Conservation (phyloP, 148 eudicot species). For the Silene latifolia region DNA sequence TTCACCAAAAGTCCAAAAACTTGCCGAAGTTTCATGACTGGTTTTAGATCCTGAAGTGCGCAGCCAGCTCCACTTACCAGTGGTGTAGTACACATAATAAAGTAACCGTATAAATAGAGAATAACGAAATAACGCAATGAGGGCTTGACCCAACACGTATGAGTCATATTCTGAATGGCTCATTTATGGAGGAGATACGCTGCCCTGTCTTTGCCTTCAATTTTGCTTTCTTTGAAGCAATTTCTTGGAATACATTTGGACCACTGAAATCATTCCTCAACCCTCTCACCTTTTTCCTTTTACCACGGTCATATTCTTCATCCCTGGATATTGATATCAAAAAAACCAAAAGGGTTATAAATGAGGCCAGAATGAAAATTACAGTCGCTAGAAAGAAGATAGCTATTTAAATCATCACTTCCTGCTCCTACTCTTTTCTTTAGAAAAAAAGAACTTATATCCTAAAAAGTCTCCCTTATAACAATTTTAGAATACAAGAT, state of each 20-base stretch:
- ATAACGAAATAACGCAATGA: not conserved
- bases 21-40: no score
- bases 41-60: not conserved
- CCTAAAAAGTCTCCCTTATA: no score
- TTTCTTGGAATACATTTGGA: constrained; percentile 76
- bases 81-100: not conserved
- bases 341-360: not conserved
- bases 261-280: constrained; percentile 42
- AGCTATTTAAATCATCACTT: no score
- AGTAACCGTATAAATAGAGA: not conserved
- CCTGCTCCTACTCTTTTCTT: no score
- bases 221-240: constrained; percentile 51
- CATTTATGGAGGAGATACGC: constrained; percentile 5
- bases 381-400: not conserved
- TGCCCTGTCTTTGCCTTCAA: constrained; percentile 22
- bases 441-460: no score
- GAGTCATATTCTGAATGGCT: constrained; percentile 22
- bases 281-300: constrained; percentile 65
- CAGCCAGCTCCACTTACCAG: not conserved
- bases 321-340: constrained; percentile 48
- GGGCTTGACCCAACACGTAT: not conserved
- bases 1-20: not conserved
- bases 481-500: no score
- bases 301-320: constrained; percentile 85
- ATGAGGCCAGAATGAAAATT: not conserved